Evolutionary conservation across 1,284 basidiomycete genomes (phyloP).

Genomic region (Chalciporus piperatoides): DNA sequence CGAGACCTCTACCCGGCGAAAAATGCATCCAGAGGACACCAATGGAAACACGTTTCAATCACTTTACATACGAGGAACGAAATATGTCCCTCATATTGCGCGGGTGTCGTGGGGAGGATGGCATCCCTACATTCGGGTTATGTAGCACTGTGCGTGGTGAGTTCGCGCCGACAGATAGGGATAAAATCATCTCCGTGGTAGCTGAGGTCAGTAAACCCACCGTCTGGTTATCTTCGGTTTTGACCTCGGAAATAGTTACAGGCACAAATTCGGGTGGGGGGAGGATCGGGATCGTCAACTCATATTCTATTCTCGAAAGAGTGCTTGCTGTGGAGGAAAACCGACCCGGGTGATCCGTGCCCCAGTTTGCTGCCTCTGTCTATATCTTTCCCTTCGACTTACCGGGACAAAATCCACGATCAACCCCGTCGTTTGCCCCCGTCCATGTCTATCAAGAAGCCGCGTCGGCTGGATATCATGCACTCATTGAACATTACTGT

Average conservation of each 20-base stretch:
- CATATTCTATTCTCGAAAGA: slow-evolving; percentile 36
- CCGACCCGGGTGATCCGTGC: slow-evolving; percentile 29
- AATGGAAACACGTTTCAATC: slow-evolving; percentile 8
- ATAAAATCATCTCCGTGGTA: slow-evolving; percentile 40
- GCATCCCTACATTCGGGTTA: slow-evolving; percentile 32
- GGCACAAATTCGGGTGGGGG: slow-evolving; percentile 46
- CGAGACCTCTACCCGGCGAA: slow-evolving; percentile 32
- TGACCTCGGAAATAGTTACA: slow-evolving; percentile 41
- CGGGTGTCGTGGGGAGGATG: slow-evolving; percentile 32
- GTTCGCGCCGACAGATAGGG: slow-evolving; percentile 39
- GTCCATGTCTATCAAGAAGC: slow-evolving; percentile 39
- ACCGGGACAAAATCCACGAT: slow-evolving; percentile 32
- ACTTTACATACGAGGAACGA: slow-evolving; percentile 29
- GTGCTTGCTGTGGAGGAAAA: slow-evolving; percentile 42
- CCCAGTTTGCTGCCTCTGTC: slow-evolving; percentile 49
- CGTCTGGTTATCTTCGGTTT: not conserved
- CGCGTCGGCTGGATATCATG: slow-evolving; percentile 34
- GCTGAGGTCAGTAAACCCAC: slow-evolving; percentile 39
- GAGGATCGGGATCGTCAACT: slow-evolving; percentile 33
- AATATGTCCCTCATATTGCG: slow-evolving; percentile 31
- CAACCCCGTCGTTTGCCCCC: slow-evolving; percentile 45
- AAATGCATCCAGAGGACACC: slow-evolving; percentile 33
- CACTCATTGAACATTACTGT: slow-evolving; percentile 48
- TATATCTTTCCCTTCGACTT: slow-evolving; percentile 44
- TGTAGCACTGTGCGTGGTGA: slow-evolving; percentile 35